These are phyloP conservation scores for Diaporthe eres DNA, from an alignment of 2,329 filamentous ascomycete species.

Conservation along the genomic window DNA sequence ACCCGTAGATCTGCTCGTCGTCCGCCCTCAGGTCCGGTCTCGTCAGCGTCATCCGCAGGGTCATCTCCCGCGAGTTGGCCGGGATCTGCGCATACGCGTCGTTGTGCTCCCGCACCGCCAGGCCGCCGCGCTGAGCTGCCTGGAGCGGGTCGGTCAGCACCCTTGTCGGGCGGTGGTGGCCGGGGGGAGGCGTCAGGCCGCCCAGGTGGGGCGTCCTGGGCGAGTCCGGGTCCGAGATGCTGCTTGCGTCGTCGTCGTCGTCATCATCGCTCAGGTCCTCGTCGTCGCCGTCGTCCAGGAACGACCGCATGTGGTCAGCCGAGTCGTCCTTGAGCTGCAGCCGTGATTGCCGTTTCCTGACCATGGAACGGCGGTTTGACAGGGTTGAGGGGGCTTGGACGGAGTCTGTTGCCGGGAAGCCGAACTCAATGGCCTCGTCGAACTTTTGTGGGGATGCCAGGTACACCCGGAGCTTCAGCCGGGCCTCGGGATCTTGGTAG, in stretches of 20 bases:
- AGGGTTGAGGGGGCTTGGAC: constrained; percentile 50
- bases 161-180: constrained; percentile 48
- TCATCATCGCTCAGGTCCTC: constrained; percentile 45
- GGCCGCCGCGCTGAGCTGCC: constrained; percentile 15
- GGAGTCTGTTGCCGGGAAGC: constrained; percentile 79
- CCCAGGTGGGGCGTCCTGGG: constrained; percentile 69
- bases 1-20: constrained; percentile 80
- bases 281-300: constrained; percentile 64
- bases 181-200: constrained; percentile 44
- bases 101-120: constrained; percentile 9
- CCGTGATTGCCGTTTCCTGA: constrained; percentile 47
- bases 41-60: constrained; percentile 94
- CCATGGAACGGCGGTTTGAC: constrained; percentile 47
- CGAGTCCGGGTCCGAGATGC: constrained; percentile 71
- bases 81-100: constrained; percentile 46
- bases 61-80: constrained; percentile 83
- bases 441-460: constrained; percentile 94
- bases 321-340: constrained; percentile 54
- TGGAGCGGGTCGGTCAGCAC: constrained; percentile 47
- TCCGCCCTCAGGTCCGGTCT: constrained; percentile 85
- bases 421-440: constrained; percentile 94
- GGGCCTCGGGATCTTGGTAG: constrained; percentile 91
- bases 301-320: constrained; percentile 67
- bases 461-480: constrained; percentile 87
- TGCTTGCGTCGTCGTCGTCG: constrained; percentile 69